phyloP scores from a whole-genome alignment of 495 filamentous ascomycete genomes.

The Aspergillus bridgeri region DNA sequence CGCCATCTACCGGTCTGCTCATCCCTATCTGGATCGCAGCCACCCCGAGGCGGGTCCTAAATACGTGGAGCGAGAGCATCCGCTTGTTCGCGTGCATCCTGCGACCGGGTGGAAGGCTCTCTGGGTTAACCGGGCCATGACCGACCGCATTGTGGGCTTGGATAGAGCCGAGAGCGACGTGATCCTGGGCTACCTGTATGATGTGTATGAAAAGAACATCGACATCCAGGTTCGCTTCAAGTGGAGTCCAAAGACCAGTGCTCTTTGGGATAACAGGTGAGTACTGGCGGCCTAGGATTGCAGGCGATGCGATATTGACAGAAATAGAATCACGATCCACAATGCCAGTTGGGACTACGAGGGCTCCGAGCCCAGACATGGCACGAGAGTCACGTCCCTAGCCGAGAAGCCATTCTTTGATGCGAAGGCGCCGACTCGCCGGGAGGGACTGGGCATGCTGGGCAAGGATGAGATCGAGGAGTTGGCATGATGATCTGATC shows the following conservation, averaged over 20 bases:
- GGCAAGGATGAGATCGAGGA: conserved; percentile 29
- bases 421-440: conserved; percentile 52
- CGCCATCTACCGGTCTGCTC: conserved; percentile 64
- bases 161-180: conserved; percentile 64
- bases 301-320: not conserved
- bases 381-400: conserved; percentile 61
- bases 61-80: conserved; percentile 62
- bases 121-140: conserved; percentile 67
- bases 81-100: conserved; percentile 67
- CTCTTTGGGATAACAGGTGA: conserved; percentile 63
- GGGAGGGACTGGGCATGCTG: conserved; percentile 54
- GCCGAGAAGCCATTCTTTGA: conserved; percentile 66
- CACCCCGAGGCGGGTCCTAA: conserved; percentile 59
- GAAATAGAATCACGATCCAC: conserved; percentile 59
- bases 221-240: conserved; percentile 67
- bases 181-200: conserved; percentile 63
- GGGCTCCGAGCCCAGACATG: conserved; percentile 58
- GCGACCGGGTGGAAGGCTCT: conserved; percentile 69
- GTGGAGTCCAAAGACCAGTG: conserved; percentile 60
- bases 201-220: conserved; percentile 61
- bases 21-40: conserved; percentile 63
- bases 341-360: conserved; percentile 68
- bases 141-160: conserved; percentile 59
- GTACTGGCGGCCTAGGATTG: conserved; percentile 9
- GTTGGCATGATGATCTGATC: conserved; percentile 1